Evolutionary conservation across 768 basidiomycete species (phyloP), one percentile per base, ranked within the genome.

Genomic region (Mycena venus): DNA sequence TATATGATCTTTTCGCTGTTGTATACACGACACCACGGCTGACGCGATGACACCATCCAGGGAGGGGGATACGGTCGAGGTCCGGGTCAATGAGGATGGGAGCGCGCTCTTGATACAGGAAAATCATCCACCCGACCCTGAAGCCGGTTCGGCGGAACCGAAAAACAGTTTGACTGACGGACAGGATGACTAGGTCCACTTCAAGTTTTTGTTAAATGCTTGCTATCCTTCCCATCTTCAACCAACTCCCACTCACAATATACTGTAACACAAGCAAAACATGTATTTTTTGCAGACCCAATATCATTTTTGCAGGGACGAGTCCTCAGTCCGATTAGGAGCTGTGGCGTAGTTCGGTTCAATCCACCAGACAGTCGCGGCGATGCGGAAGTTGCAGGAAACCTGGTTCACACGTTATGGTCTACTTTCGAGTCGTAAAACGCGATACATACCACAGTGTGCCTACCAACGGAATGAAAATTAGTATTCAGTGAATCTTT

Each of bases 61-160:
- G 78, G 92, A 94, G 76, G 94, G 94, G 0, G 95, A 96, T 78
- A 84, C 80, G 0, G 94, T 93, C 27, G 82, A 84, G 40, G 87
- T 95, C 42, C 84, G 87, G 2, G 88, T 90, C n/a, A 74, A 76
- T 8, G 75, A 79, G 3, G 88, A 89, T 42, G 85, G 78, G 34
- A 84, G 86, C 29, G 72, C 75, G 17, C 80, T 95, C 51, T 77
- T 86, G n/a, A 90, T 95, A 44, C 77, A 83, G 23, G 94, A 94
- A 64, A 93, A 92, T 75, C 93, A 95, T 74, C 73, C 82, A 6
- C 83, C 88, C 1, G 92, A 94, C 72, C 81, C 85, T 4, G 40
- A 59, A 42, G 67, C 36, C 17, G 68, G 61, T 11, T 60, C 70
- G 23, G 40, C 53, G 44, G 61, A 64, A 1, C 11, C 64, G 19